These are phyloP conservation scores for Penicillium sp. DNA, from an alignment of 2,329 filamentous ascomycete species.

Conservation along the genomic window DNA sequence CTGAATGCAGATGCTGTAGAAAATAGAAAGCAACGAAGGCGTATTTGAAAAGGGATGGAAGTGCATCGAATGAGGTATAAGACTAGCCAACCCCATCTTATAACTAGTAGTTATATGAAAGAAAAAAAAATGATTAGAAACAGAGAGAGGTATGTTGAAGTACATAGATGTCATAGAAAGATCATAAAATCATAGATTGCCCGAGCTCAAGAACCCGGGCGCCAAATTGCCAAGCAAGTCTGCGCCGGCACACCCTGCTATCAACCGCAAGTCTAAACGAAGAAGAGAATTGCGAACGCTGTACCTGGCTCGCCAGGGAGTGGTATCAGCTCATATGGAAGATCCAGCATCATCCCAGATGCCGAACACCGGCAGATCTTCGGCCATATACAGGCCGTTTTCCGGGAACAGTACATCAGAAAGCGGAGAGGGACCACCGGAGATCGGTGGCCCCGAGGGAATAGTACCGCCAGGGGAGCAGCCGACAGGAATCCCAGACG, in stretches of 20 bases:
- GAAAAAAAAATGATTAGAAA: background rate
- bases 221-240: background rate
- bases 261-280: background rate
- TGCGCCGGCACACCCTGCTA: constrained; percentile 4
- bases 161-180: background rate
- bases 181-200: constrained; percentile 7
- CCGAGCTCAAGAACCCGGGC: background rate
- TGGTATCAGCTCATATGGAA: background rate
- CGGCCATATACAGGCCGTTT: constrained; percentile 33
- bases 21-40: background rate
- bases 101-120: background rate
- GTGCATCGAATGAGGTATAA: background rate
- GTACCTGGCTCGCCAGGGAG: background rate
- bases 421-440: constrained; percentile 27
- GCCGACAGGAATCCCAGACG: constrained; percentile 31
- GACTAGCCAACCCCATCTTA: background rate
- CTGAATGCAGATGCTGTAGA: background rate
- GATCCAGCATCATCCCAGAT: constrained; percentile 26
- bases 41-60: background rate
- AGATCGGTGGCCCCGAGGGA: constrained; percentile 13
- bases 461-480: constrained; percentile 31
- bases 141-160: background rate
- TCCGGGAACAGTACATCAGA: constrained; percentile 32
- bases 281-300: background rate
- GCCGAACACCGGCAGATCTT: constrained; percentile 32